A percentile compares a stretch with the other conserved stretches of the same genome.
Conservation (phyloP, 2,329 filamentous ascomycete genomes). For the Fusarium sp. region DNA sequence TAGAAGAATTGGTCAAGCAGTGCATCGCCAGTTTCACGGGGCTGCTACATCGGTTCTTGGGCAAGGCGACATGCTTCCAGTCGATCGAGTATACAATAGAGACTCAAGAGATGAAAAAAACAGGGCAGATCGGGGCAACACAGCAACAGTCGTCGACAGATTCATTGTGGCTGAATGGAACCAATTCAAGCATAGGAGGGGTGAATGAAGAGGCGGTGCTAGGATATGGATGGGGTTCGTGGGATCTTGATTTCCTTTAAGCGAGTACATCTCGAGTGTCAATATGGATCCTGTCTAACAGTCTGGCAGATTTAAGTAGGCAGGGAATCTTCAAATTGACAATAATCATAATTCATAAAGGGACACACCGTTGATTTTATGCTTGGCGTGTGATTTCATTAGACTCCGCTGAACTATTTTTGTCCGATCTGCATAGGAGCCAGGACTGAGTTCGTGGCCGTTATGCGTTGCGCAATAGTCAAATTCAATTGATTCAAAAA, state of each 20-base stretch:
- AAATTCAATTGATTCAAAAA: neutral
- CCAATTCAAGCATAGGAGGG: constrained; percentile 17
- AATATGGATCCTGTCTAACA: no score
- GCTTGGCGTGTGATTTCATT: no score
- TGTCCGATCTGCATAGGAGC: neutral
- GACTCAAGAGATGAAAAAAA: constrained; percentile 20
- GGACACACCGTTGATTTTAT: neutral
- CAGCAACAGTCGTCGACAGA: constrained; percentile 33
- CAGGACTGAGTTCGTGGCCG: neutral
- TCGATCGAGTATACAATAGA: constrained; percentile 35
- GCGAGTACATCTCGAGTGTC: neutral
- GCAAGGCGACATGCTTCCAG: constrained; percentile 48
- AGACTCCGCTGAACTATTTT: neutral
- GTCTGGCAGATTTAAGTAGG: no score
- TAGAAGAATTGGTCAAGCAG: constrained; percentile 34
- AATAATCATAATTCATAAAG: neutral
- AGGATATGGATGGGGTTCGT: constrained; percentile 42
- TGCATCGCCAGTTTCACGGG: constrained; percentile 37
- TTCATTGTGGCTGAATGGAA: constrained; percentile 37
- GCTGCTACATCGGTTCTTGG: constrained; percentile 49
- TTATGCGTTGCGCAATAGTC: neutral
- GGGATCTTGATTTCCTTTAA: constrained; percentile 45
- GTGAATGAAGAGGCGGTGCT: constrained; percentile 36
- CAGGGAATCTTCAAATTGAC: neutral
- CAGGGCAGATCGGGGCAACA: constrained; percentile 9